phyloP scores from a whole-genome alignment of 176 grass and related monocot genomes.

The Themeda triandra region DNA sequence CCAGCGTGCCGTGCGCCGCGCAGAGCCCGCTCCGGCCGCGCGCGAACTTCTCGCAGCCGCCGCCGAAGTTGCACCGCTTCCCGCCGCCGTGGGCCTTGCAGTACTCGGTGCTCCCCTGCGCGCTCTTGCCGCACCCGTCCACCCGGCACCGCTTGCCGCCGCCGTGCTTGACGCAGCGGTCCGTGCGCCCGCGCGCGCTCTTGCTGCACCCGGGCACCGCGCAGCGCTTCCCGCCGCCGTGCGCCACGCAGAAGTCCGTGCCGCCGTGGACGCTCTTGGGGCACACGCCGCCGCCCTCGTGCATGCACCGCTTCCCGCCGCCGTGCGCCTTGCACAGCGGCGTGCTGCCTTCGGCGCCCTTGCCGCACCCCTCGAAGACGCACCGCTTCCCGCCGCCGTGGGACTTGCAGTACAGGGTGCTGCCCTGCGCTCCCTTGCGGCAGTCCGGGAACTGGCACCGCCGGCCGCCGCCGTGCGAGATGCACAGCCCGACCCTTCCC shows the following conservation, averaged over 20 bases:
- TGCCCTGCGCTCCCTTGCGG: conserved; percentile 70
- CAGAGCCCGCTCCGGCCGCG: conserved; percentile 69
- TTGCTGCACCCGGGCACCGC: conserved; percentile 53
- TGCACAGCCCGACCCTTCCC: conserved; percentile 63
- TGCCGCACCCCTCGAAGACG: conserved; percentile 64
- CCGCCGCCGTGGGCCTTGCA: conserved; percentile 81
- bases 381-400: conserved; percentile 71
- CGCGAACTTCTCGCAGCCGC: conserved; percentile 71
- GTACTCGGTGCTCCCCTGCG: conserved; percentile 65
- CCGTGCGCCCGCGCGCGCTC: conserved; percentile 74
- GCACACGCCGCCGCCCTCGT: conserved; percentile 64
- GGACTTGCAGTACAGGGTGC: conserved; percentile 71
- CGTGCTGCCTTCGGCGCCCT: conserved; percentile 74
- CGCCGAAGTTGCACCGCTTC: conserved; percentile 52
- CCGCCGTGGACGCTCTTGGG: conserved; percentile 80
- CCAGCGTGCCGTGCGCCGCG: conserved; percentile 53
- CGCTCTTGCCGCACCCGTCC: conserved; percentile 65
- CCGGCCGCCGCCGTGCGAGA: conserved; percentile 75
- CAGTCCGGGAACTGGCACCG: conserved; percentile 69
- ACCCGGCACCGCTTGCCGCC: conserved; percentile 62
- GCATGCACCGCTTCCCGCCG: conserved; percentile 66
- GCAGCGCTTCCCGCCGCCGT: conserved; percentile 82
- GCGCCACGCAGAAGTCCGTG: conserved; percentile 65
- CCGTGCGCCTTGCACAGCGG: conserved; percentile 79
- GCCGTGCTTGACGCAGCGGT: conserved; percentile 66